Conservation (phyloP, 2,329 filamentous ascomycete genomes). For the Dothiorella sarmentorum region DNA sequence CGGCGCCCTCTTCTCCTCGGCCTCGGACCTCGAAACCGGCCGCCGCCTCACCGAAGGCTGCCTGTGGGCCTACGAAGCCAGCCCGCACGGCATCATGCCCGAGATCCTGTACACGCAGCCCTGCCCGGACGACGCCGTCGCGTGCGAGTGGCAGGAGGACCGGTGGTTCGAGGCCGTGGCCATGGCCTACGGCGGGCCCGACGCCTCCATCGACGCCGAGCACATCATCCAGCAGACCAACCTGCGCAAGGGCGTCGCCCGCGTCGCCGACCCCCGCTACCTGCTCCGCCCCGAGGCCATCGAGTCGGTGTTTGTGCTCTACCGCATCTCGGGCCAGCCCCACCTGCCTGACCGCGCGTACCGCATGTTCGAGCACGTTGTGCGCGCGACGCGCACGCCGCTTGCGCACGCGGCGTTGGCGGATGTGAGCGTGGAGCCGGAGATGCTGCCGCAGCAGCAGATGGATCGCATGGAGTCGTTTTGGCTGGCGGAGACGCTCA, state of each 20-base stretch:
- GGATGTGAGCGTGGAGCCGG: conserved; percentile 40
- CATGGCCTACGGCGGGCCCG: conserved; percentile 37
- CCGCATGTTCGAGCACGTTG: conserved; percentile 49
- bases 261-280: conserved; percentile 11
- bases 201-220: neutral
- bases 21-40: conserved; percentile 54
- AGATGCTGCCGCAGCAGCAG: conserved; percentile 35
- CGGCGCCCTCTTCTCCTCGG: conserved; percentile 53
- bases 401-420: conserved; percentile 45
- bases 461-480: conserved; percentile 48
- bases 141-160: conserved; percentile 54
- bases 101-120: conserved; percentile 54
- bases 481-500: conserved; percentile 50
- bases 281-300: conserved; percentile 51
- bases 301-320: conserved; percentile 58
- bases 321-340: conserved; percentile 45
- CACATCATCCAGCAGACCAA: neutral
- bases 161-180: conserved; percentile 54
- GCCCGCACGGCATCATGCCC: conserved; percentile 59
- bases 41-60: conserved; percentile 58
- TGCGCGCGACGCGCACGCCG: conserved; percentile 40
- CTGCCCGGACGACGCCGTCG: conserved; percentile 39
- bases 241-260: conserved; percentile 13
- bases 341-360: conserved; percentile 45
- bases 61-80: conserved; percentile 59